phyloP scores from a whole-genome alignment of 2,329 filamentous ascomycete species.

The Xylariaceae sp. region DNA sequence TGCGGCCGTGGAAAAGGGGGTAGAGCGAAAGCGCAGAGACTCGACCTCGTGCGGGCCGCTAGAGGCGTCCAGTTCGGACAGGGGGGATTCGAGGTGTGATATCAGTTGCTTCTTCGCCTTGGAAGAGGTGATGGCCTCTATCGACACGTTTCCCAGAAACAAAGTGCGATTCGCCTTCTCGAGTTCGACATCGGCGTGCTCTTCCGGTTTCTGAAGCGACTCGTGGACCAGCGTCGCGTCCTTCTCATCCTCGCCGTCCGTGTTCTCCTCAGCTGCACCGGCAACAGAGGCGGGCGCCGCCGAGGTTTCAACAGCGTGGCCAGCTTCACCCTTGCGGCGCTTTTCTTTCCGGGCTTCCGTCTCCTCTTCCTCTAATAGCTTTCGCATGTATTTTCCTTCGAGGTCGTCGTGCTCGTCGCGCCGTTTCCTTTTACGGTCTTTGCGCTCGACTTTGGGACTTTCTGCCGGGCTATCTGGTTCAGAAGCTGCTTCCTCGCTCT shows the following conservation, averaged over 20 bases:
- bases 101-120: slow-evolving; percentile 71
- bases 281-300: slow-evolving; percentile 4
- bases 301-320: slow-evolving; percentile 20
- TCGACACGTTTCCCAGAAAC: slow-evolving; percentile 88
- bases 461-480: too few species aligned
- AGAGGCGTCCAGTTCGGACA: slow-evolving; percentile 48
- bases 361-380: slow-evolving; percentile 55
- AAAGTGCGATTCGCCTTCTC: slow-evolving; percentile 87
- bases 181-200: slow-evolving; percentile 50
- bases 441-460: slow-evolving; percentile 38
- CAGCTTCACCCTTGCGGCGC: slow-evolving; percentile 43
- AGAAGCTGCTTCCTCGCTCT: slow-evolving; percentile 39
- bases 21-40: slow-evolving; percentile 90
- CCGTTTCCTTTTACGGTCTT: slow-evolving; percentile 60
- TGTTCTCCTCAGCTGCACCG: slow-evolving; percentile 24
- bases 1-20: slow-evolving; percentile 69
- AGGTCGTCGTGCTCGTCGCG: slow-evolving; percentile 64
- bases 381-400: slow-evolving; percentile 64
- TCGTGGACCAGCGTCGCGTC: slow-evolving; percentile 51
- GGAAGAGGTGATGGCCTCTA: slow-evolving; percentile 75
- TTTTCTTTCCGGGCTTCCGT: slow-evolving; percentile 49
- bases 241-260: slow-evolving; percentile 34
- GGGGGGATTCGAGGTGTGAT: slow-evolving; percentile 70
- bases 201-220: slow-evolving; percentile 48
- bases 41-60: slow-evolving; percentile 65